phyloP scores from a whole-genome alignment of 73 alveolate species.

The Symbiodinium natans region DNA sequence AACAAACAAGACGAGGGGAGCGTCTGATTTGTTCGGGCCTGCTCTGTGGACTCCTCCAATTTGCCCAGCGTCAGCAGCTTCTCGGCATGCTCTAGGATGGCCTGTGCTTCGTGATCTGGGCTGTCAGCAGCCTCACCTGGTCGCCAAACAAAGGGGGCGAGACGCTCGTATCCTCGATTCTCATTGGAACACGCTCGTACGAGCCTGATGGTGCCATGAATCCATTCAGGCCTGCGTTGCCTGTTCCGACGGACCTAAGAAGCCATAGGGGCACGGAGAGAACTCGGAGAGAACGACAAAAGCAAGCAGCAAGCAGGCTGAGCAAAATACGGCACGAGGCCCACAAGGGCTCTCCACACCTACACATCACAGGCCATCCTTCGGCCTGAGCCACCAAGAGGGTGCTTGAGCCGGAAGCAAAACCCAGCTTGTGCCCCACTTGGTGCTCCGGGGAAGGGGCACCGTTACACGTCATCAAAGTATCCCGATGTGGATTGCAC shows the following conservation, averaged over 20 bases:
- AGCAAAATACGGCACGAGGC: not conserved
- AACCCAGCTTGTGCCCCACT: no score
- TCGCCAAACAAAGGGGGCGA: not conserved
- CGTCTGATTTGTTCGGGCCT: not conserved
- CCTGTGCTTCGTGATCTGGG: conserved; percentile 64
- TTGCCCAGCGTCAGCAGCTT: conserved; percentile 65
- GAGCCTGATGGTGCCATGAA: conserved; percentile 11
- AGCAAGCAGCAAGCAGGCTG: not conserved
- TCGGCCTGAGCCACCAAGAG: no score
- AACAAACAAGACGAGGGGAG: not conserved
- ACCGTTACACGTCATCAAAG: no score
- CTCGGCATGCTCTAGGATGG: conserved; percentile 55
- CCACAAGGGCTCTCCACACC: not conserved
- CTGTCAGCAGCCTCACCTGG: not conserved
- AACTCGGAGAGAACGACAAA: not conserved
- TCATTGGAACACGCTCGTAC: not conserved
- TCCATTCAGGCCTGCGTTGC: not conserved
- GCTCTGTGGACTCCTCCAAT: conserved; percentile 40
- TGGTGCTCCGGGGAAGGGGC: no score
- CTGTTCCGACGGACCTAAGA: not conserved
- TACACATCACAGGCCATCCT: not conserved
- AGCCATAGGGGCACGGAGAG: not conserved
- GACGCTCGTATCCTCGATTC: no score
- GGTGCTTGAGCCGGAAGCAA: no score
- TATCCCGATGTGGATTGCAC: no score